Evolutionary conservation across 106 monocot species (phyloP).

Genomic region (Chionographis japonica): DNA sequence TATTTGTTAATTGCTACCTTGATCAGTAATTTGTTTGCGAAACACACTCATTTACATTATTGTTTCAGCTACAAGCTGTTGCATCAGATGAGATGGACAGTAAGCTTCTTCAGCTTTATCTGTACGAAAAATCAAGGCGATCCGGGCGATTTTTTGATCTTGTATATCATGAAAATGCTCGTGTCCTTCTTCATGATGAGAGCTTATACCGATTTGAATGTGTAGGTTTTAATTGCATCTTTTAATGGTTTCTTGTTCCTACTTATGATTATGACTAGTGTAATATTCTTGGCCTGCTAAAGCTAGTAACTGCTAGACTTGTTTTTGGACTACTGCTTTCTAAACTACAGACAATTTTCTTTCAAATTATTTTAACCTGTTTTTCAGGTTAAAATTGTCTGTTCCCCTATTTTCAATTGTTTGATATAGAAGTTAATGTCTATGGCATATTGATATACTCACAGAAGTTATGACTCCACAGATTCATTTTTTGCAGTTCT

Average conservation of each 20-base stretch:
- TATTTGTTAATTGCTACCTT: background rate
- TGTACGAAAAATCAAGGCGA: constrained; percentile 73
- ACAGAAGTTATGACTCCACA: too few species aligned
- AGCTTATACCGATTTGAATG: constrained; percentile 87
- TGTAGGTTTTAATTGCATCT: constrained; percentile 38
- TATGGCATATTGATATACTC: too few species aligned
- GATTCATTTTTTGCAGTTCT: constrained; percentile 39
- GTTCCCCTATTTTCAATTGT: background rate
- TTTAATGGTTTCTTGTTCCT: background rate
- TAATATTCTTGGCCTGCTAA: too few species aligned
- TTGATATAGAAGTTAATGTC: too few species aligned
- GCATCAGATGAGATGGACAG: constrained; percentile 77
- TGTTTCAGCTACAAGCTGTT: constrained; percentile 80
- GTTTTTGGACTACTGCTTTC: too few species aligned
- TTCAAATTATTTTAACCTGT: too few species aligned
- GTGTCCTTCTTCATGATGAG: constrained; percentile 82
- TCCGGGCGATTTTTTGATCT: constrained; percentile 54
- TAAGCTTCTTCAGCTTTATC: constrained; percentile 77
- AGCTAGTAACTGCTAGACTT: too few species aligned
- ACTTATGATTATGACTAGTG: background rate
- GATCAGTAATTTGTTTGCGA: background rate
- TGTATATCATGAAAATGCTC: constrained; percentile 90
- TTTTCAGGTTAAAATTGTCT: too few species aligned
- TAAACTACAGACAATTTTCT: too few species aligned
- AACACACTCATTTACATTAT: constrained; percentile 8